Base-by-base conservation (phyloP, 257 asterid genomes). In the Solanum infundibuliforme region DNA sequence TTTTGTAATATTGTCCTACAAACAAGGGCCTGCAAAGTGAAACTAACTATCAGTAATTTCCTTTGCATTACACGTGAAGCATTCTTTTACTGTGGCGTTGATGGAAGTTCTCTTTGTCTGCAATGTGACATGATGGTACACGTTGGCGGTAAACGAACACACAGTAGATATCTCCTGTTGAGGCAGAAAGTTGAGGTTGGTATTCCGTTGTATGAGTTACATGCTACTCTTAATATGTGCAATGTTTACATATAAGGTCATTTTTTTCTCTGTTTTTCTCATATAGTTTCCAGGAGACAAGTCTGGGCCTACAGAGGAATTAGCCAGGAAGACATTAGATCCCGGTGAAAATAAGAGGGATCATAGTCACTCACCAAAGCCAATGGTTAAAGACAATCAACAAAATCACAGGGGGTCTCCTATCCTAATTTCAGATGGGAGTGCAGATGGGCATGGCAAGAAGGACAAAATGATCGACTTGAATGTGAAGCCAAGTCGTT, bases 141-240 rank as follows among this genome's bases (percentile, higher is more conserved):
- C 87, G 99, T 95, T 68, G 99, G 96, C 36, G 96, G 98, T 65
- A 97, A 97, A 94, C 91, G 98, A 95, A 97, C 98, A 82, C 99
- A 97, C 86, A 94, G 95, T 69, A 90, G 99, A 88, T 95, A 94
- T 94, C 99, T 97, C 82, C 88, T 97, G 85, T 87, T 95, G 87
- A 94, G 98, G 92, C 98, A 97, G 93, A 95, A 96, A 93, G 91
- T 94, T 60, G 96, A 97, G 99, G 99, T 97, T 93, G 91, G 97
- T 93, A 74, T 13, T 55, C 87, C 75, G 87, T 89, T 65, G 66
- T 79, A 35, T 77, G 86, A 74, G 73, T 58, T 58, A 41, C 43
- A 62, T 87, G 55, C 55, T 60, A 65, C 38, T 88, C 91, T 52
- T 35, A 12, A 21, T 65, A 83, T 87, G 60, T 58, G 55, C 31